Base-by-base conservation (phyloP, 129 eudicot genomes). In the Flaveria brownii region DNA sequence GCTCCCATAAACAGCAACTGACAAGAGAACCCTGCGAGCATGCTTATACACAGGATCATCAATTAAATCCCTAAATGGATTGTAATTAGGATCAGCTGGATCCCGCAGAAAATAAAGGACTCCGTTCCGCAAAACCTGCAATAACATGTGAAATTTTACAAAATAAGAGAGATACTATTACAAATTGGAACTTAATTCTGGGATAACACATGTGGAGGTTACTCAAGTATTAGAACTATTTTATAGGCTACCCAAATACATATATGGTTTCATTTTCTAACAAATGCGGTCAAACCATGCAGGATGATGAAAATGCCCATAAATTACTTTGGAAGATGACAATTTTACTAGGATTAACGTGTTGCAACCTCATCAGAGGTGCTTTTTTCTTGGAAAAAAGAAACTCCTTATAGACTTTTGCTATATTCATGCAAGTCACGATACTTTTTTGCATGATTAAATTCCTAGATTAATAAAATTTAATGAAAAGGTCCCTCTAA, bases 1-100 rank as follows among this genome's bases (percentile, higher is more conserved):
- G 72, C 96, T 90, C 57, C 98, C 98, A 77, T 90, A 93, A 33
- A 93, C 97, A 79, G 91, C 88, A 18, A 93, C 96, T 45, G 98
- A 93, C 82, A 90, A 85, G 74, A 93, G 76, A 72, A 90, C 98
- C 81, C 97, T 85, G 49, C 97, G 96, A 43, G 97, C 98, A 87
- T 93, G 97, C 81, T 93, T 93, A 84, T 93, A 92, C 52, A 90
- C 98, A 82, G 97, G 98, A 84, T 93, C 97, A 84, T 93, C 98
- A 68, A 93, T 90, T 54, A 88, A 76, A 83, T 90, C 98, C 55
- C 97, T 89, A 74, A 93, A 88, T 11, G 98, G 98, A 45, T 93
- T 93, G 78, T 90, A 90, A 80, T 93, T 93, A 17, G 98, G 98
- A 75, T 88, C 98, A 49, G 98, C 98, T 46, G 98, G 98, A 78